Base-by-base conservation (phyloP, 23 red algal genomes). In the Gracilaria caudata region DNA sequence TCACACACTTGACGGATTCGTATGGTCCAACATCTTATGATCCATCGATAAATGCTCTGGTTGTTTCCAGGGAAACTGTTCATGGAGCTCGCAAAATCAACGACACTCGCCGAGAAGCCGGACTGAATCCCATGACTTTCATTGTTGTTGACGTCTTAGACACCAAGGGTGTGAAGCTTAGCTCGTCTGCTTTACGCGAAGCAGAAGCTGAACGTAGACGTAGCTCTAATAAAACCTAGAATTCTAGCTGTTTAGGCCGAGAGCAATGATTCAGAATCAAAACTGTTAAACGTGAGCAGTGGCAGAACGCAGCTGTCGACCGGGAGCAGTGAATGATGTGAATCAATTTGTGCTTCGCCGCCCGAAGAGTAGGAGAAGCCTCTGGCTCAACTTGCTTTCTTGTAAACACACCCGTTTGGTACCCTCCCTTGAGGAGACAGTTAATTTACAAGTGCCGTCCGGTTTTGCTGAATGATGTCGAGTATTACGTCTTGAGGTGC, bases 41-140 rank as follows among this genome's bases (percentile, higher is more conserved):
- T 40, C 82, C 59, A 34, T 23, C 38, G 40, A 88, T 98, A 19
- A 64, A 90, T 32, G 96, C 92, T n/a, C 60, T 98, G 11, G 92
- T 94, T 10, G 92, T 94, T 33, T 94, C 92, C 51, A 80, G 70
- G 16, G 96, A 98, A 76, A 94, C 92, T 21, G 89, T 33, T 40
- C 44, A 21, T 16, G 72, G 85, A 34, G 96, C 87, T 2, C 37
- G 19, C 40, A 54, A 51, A 45, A 90, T 98, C 29, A 92, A 94
- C 25, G 57, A 20, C 25, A 61, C 17, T 21, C 79, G 96, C 34
- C 35, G 11, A 45, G 74, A 68, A 41, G 21, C 37, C 13, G 92
- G 92, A 34, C 73, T 94, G 57, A 34, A 37, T 44, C 79, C 75
- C 2, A 78, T 94, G 70, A 77, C 78, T 10, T 47, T 98, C 32